Percentiles rank a stretch among this genome's conserved stretches.
Conservation (phyloP, 768 basidiomycete species). For the Termitomyces sp. region DNA sequence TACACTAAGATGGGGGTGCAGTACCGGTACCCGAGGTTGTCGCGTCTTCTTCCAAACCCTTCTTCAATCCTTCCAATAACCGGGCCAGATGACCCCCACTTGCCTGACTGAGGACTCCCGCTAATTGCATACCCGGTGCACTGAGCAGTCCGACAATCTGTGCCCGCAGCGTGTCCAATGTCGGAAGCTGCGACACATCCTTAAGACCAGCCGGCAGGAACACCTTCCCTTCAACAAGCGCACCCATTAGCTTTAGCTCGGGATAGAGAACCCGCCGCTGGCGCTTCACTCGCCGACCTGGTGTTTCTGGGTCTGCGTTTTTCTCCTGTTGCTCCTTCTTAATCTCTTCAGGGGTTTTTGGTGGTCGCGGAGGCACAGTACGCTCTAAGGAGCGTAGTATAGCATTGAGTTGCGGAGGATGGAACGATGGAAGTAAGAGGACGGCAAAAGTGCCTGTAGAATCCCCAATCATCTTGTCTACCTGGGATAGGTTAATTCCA, state of each 20-base stretch:
- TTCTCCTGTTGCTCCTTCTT: constrained; percentile 44
- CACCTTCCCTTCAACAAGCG: constrained; percentile 71
- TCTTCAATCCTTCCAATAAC: constrained; percentile 72
- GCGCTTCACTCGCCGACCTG: constrained; percentile 65
- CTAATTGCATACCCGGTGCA: constrained; percentile 67
- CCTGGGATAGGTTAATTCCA: constrained; percentile 41
- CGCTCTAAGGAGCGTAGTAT: constrained; percentile 66
- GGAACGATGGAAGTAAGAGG: constrained; percentile 57
- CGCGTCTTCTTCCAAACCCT: constrained; percentile 26
- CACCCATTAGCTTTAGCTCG: constrained; percentile 70
- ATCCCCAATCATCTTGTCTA: constrained; percentile 48
- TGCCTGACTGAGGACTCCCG: constrained; percentile 64
- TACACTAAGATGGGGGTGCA: constrained; percentile 11
- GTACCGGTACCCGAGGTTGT: constrained; percentile 7
- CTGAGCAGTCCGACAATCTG: constrained; percentile 85
- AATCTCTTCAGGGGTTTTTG: constrained; percentile 47
- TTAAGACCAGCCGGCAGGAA: constrained; percentile 56
- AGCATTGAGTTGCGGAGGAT: constrained; percentile 67
- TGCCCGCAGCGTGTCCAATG: constrained; percentile 68
- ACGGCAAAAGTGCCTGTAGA: constrained; percentile 61
- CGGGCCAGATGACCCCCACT: constrained; percentile 64
- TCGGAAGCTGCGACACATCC: constrained; percentile 69
- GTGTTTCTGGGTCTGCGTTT: constrained; percentile 61
- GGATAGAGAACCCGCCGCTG: constrained; percentile 51
- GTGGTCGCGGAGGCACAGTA: constrained; percentile 54